Evolutionary conservation across 106 monocot species (phyloP).

Genomic region (Alisma plantagoaquatica): DNA sequence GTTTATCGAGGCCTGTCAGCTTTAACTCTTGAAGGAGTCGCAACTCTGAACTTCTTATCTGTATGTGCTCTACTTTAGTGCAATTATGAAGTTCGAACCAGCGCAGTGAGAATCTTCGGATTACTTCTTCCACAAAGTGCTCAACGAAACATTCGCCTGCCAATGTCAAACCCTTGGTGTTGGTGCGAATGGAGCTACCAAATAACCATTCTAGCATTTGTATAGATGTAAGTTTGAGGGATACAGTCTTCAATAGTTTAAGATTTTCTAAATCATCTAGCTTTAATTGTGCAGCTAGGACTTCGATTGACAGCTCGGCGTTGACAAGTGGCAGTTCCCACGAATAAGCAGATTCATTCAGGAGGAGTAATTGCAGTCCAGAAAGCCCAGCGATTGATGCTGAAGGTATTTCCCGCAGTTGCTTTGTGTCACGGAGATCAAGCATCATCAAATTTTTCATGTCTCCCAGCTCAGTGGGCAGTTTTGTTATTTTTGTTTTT

Average conservation of each 20-base stretch:
- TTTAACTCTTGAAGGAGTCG: background rate
- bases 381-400: background rate
- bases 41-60: background rate
- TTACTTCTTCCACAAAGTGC: background rate
- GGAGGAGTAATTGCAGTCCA: background rate
- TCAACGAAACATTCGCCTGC: background rate
- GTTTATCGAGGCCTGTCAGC: background rate
- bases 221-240: background rate
- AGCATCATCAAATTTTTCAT: slow-evolving; percentile 3
- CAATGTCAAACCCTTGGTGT: background rate
- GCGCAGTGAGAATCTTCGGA: background rate
- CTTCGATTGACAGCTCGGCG: background rate
- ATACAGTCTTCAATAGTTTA: background rate
- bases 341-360: background rate
- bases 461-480: slow-evolving; percentile 3
- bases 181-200: too few relatives aligned
- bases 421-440: background rate
- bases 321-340: background rate
- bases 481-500: background rate
- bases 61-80: background rate
- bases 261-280: background rate
- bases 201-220: too few relatives aligned
- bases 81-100: background rate
- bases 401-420: background rate
- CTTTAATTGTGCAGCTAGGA: background rate